phyloP scores from a whole-genome alignment of 73 alveolate genomes.

The Diophrys sp. region DNA sequence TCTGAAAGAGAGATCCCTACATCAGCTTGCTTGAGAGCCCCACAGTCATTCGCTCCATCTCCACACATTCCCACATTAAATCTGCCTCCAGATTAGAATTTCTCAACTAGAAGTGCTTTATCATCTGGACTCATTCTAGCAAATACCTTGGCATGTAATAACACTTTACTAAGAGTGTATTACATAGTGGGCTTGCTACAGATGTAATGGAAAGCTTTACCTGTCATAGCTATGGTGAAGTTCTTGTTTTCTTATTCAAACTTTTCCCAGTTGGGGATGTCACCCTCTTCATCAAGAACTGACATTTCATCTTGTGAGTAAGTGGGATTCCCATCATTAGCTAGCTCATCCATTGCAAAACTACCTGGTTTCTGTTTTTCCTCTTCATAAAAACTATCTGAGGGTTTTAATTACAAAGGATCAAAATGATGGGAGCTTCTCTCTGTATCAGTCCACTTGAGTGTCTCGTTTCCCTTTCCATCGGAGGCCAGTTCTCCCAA shows the following conservation, averaged over 20 bases:
- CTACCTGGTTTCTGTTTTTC: not conserved
- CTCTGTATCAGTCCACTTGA: conserved; percentile 3
- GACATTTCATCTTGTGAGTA: not conserved
- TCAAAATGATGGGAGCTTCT: not conserved
- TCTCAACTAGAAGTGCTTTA: conserved; percentile 88
- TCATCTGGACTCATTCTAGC: conserved; percentile 99
- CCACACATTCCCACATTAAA: conserved; percentile 97
- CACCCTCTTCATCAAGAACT: not conserved
- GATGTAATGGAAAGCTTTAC: conserved; percentile 70
- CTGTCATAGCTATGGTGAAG: conserved; percentile 68
- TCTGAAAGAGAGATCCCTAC: conserved; percentile 93
- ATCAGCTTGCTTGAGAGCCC: conserved; percentile 96
- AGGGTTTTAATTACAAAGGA: not conserved
- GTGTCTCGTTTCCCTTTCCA: not conserved
- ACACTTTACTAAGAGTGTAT: conserved; percentile 56
- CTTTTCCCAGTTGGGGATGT: not conserved
- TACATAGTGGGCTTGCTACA: conserved; percentile 28
- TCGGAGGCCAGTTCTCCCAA: conserved; percentile 45
- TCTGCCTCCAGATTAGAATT: conserved; percentile 62
- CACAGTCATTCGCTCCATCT: conserved; percentile 99
- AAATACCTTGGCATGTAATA: conserved; percentile 87
- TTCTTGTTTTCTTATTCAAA: not conserved
- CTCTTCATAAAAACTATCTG: not conserved
- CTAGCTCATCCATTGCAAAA: not conserved
- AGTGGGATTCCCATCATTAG: not conserved